Base-by-base conservation (phyloP, 306 rosid species). In the Fragaria vesca region DNA sequence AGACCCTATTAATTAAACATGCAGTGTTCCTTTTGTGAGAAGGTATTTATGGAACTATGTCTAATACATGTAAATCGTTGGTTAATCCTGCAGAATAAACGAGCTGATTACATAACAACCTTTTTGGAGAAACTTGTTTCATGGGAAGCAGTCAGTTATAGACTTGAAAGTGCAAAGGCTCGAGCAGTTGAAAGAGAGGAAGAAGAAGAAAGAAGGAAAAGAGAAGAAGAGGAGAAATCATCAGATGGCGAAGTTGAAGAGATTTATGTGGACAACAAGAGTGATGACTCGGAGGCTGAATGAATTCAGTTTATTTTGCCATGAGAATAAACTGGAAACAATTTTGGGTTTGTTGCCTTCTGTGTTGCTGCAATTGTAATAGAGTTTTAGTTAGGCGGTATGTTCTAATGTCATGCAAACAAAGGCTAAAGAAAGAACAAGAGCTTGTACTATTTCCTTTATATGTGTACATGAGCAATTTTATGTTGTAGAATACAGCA, bases 71-170 rank as follows among this genome's bases (percentile, higher is more conserved):
- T 42, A 32, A 47, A 3, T 79, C 76, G 62, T 77, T 73, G 54
- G 62, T 80, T 76, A 20, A 76, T 76, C 65, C 66, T 8, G 71
- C 84, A 94, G 97, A 92, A 79, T 71, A 89, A 80, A 45, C 90
- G 97, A 55, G 79, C 76, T 5, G 92, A 89, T 69, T 94, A 90
- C 85, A 83, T 94, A 77, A 83, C 97, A 7, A 68, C 85, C 81
- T 92, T 90, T 81, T 20, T 89, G 79, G 89, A 91, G 75, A 90
- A 92, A 78, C 97, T 94, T 21, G 92, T 94, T 50, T 90, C 97
- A 52, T 94, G 97, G 98, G 98, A 90, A 40, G 83, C 87, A 16
- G 97, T 85, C 69, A 87, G 89, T 81, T 79, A 77, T 38, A 84
- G 94, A 82, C 89, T 94, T 8, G 95, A 88, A 78, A 82, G 78